Evolutionary conservation across 805 yeast genomes (phyloP).

Genomic region (Komagataella pastoris): DNA sequence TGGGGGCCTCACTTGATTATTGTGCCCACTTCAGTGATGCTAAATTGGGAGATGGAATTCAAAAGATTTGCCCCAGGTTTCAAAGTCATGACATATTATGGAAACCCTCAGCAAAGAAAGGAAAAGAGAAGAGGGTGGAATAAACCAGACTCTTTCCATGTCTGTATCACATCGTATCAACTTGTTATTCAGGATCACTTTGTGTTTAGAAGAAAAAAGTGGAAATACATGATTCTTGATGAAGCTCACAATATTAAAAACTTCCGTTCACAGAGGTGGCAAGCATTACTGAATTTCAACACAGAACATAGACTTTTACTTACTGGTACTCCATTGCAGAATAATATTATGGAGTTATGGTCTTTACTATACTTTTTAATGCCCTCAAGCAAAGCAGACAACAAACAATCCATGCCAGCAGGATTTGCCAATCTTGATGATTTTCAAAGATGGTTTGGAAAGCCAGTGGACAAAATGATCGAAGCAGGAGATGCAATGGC

Average conservation of each 20-base stretch:
- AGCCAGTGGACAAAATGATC: conserved; percentile 85
- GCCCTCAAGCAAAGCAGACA: conserved; percentile 69
- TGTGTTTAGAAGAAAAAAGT: conserved; percentile 78
- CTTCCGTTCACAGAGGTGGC: conserved; percentile 95
- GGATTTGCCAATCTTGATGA: conserved; percentile 95
- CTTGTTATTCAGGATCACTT: conserved; percentile 96
- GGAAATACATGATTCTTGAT: conserved; percentile 95
- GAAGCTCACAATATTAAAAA: conserved; percentile 98
- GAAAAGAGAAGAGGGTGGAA: conserved; percentile 97
- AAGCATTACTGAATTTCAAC: conserved; percentile 84
- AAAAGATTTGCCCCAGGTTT: conserved; percentile 97
- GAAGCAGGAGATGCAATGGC: conserved; percentile 45
- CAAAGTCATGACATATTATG: conserved; percentile 89
- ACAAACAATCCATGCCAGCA: conserved; percentile 62
- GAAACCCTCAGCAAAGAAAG: conserved; percentile 92
- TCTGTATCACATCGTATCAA: conserved; percentile 94
- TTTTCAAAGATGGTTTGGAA: conserved; percentile 98
- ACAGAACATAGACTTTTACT: conserved; percentile 76
- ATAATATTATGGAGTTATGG: conserved; percentile 92
- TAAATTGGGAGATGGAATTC: conserved; percentile 99
- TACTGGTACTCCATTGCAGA: conserved; percentile 96
- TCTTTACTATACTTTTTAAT: conserved; percentile 85
- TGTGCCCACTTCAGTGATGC: conserved; percentile 94
- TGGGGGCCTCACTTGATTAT: conserved; percentile 98
- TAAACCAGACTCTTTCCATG: conserved; percentile 89